phyloP scores from a whole-genome alignment of 2,329 filamentous ascomycete species.

The Grosmannia clavigera region DNA sequence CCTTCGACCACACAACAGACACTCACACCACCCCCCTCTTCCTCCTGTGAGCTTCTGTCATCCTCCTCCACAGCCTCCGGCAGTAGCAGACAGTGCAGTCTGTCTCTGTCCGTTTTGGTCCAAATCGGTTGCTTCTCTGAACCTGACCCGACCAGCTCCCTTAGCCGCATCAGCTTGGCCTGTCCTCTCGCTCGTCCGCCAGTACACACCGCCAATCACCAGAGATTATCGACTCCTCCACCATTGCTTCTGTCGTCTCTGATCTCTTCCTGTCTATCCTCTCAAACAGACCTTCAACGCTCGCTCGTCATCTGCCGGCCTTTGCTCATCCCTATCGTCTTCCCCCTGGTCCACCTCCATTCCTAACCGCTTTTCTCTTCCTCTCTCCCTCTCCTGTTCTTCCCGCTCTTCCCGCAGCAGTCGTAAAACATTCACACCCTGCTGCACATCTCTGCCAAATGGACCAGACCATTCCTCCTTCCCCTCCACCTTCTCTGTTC shows the following conservation, averaged over 20 bases:
- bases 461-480: slow-evolving; percentile 28
- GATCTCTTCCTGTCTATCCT: not conserved
- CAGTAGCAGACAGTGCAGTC: not conserved
- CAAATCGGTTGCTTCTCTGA: not conserved
- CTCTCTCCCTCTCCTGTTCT: not conserved
- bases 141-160: not conserved
- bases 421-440: not conserved
- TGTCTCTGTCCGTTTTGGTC: slow-evolving; percentile 1
- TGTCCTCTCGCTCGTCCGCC: not conserved
- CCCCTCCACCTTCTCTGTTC: slow-evolving; percentile 30
- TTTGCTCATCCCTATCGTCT: not conserved
- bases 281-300: not conserved
- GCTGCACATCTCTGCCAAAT: slow-evolving; percentile 14
- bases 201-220: not conserved
- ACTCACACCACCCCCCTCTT: not conserved
- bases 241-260: not conserved
- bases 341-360: not conserved
- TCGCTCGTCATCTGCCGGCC: not conserved
- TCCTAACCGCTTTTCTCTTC: not conserved
- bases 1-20: too few relatives aligned
- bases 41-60: not conserved
- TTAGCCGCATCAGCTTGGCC: not conserved
- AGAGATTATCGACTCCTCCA: not conserved
- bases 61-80: not conserved
- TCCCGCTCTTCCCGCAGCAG: not conserved